These are phyloP conservation scores for Zizania latifolia DNA, from an alignment of 176 grass and related monocot species.

Conservation along the genomic window DNA sequence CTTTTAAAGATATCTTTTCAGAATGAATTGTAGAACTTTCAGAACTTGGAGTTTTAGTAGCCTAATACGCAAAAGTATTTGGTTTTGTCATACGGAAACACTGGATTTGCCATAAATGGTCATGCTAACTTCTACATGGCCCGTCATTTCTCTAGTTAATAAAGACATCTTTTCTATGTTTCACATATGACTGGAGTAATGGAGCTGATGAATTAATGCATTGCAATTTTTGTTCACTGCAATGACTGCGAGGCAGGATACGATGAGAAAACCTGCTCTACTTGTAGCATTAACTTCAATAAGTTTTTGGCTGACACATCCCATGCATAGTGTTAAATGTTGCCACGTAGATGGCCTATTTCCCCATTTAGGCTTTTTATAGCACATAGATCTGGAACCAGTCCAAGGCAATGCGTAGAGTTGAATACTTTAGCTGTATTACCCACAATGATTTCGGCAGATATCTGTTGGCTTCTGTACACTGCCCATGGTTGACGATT, in stretches of 20 bases:
- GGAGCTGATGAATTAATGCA: background rate
- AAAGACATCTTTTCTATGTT: background rate
- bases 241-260: background rate
- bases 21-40: too few species aligned
- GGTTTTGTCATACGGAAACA: background rate
- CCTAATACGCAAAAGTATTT: too few species aligned
- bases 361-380: background rate
- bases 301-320: background rate
- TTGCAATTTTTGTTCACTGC: background rate
- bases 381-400: background rate
- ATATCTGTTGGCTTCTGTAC: background rate
- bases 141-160: background rate
- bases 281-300: background rate
- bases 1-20: too few species aligned
- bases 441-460: background rate
- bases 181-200: background rate
- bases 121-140: background rate
- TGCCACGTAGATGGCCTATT: background rate
- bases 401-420: background rate
- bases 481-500: background rate
- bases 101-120: background rate
- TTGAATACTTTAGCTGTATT: slow-evolving; percentile 16
- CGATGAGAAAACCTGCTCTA: background rate
- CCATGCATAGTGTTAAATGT: background rate
- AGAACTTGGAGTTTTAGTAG: too few species aligned